Percentiles rank a stretch among this genome's conserved stretches.
phyloP scores from a whole-genome alignment of 495 filamentous ascomycete genomes.

The Hypoxylon fuscum region DNA sequence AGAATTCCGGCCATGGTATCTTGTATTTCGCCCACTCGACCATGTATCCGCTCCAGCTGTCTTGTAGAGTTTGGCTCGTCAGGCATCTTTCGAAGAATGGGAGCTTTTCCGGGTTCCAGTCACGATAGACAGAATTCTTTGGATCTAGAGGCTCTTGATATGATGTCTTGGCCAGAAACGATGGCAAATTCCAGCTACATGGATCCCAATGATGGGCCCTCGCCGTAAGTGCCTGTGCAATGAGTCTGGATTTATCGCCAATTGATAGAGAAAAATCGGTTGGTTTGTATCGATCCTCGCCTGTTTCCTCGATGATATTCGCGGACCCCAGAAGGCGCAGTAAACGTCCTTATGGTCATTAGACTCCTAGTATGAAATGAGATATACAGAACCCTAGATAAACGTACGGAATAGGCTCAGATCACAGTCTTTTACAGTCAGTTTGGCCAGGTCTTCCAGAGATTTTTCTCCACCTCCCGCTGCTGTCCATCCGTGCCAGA shows the following conservation, averaged over 20 bases:
- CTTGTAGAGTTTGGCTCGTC: slow-evolving; percentile 21
- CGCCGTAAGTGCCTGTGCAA: slow-evolving; percentile 4
- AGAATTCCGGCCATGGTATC: slow-evolving; percentile 41
- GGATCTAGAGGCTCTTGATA: slow-evolving; percentile 35
- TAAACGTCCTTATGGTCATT: slow-evolving; percentile 26
- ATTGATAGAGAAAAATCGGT: slow-evolving; percentile 26
- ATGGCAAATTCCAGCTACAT: slow-evolving; percentile 19
- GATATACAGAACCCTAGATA: neutral
- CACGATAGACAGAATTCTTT: slow-evolving; percentile 25
- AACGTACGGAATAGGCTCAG: slow-evolving; percentile 36
- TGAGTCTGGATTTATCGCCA: slow-evolving; percentile 21
- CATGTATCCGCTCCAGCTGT: slow-evolving; percentile 33
- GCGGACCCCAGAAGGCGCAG: slow-evolving; percentile 30
- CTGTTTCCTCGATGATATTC: slow-evolving; percentile 38
- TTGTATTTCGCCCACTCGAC: slow-evolving; percentile 27
- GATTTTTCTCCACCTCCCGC: slow-evolving; percentile 35
- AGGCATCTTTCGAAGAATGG: slow-evolving; percentile 34
- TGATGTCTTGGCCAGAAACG: slow-evolving; percentile 35
- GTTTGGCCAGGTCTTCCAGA: slow-evolving; percentile 24
- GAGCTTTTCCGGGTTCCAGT: slow-evolving; percentile 29
- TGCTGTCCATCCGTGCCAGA: slow-evolving; percentile 34
- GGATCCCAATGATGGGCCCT: slow-evolving; percentile 30
- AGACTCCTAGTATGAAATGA: neutral
- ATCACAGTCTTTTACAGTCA: slow-evolving; percentile 31
- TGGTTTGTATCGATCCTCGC: slow-evolving; percentile 37